phyloP scores from a whole-genome alignment of 2,329 filamentous ascomycete species.

The Diaporthe sp. region DNA sequence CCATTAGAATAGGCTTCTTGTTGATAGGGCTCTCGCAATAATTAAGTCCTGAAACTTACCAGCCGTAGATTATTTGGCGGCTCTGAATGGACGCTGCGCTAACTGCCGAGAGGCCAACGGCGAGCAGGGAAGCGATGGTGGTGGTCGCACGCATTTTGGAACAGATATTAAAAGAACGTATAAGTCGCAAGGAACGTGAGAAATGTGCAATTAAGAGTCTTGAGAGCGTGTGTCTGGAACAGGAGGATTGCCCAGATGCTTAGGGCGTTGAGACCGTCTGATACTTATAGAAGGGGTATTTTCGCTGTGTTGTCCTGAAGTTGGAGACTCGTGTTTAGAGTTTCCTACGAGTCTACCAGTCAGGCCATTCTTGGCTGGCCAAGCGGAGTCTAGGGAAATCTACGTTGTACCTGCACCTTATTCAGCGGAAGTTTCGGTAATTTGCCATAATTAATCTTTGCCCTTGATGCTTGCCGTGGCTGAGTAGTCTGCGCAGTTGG shows the following conservation, averaged over 20 bases:
- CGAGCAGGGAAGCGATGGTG: neutral
- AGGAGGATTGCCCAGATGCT: rapidly evolving
- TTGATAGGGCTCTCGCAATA: neutral
- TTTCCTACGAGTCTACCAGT: neutral
- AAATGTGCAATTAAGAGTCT: neutral
- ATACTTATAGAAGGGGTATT: slow-evolving; percentile 5
- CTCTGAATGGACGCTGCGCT: neutral
- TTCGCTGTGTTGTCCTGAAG: too few relatives aligned
- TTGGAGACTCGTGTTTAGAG: slow-evolving; percentile 7
- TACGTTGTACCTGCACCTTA: neutral
- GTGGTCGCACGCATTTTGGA: neutral
- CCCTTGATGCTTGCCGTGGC: slow-evolving; percentile 14
- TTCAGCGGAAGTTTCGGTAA: neutral
- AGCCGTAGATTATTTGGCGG: neutral
- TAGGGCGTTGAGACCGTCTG: neutral
- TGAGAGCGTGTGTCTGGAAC: neutral
- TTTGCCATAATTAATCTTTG: neutral
- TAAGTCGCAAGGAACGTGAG: neutral
- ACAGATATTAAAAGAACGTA: neutral
- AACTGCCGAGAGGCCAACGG: neutral
- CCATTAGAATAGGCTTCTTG: neutral
- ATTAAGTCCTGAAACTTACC: neutral
- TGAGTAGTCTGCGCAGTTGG: neutral
- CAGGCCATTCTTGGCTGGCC: neutral
- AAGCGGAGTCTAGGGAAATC: neutral